These are phyloP conservation scores for Cryphonectria naterciae DNA, from an alignment of 2,329 filamentous ascomycete species.

Conservation along the genomic window DNA sequence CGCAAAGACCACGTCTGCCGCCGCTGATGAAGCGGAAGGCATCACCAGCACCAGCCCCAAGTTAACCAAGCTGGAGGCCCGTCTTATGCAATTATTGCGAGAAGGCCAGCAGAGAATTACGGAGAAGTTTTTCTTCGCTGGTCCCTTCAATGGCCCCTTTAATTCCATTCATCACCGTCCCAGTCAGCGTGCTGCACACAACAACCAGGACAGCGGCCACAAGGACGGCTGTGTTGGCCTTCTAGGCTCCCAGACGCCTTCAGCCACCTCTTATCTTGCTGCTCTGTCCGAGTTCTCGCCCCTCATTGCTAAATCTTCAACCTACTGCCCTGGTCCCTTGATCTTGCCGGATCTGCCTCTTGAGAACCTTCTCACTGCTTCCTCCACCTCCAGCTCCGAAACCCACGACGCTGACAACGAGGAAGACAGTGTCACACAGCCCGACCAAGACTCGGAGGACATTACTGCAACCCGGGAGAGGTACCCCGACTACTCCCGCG, in stretches of 20 bases:
- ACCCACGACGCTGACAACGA: background rate
- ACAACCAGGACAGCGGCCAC: conserved; percentile 4
- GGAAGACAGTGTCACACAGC: background rate
- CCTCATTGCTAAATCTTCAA: background rate
- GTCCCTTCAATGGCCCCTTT: background rate
- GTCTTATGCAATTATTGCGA: background rate
- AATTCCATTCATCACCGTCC: background rate
- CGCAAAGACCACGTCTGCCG: background rate
- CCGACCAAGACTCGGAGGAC: too few species aligned
- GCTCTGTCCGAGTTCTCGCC: background rate
- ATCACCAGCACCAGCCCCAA: background rate
- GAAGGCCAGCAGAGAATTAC: background rate
- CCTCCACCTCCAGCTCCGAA: background rate
- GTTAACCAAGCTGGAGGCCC: background rate
- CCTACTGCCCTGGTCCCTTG: too few species aligned
- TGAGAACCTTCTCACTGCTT: background rate
- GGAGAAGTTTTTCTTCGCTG: background rate
- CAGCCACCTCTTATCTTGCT: background rate
- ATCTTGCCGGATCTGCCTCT: background rate
- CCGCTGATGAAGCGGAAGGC: background rate
- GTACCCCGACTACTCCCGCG: conserved; percentile 16
- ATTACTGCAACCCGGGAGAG: background rate
- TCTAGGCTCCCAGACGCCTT: background rate
- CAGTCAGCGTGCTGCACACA: background rate
- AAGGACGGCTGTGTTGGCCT: conserved; percentile 7